Evolutionary conservation across 2,329 filamentous ascomycete genomes (phyloP).

Genomic region (Hansfordia pulvinata): DNA sequence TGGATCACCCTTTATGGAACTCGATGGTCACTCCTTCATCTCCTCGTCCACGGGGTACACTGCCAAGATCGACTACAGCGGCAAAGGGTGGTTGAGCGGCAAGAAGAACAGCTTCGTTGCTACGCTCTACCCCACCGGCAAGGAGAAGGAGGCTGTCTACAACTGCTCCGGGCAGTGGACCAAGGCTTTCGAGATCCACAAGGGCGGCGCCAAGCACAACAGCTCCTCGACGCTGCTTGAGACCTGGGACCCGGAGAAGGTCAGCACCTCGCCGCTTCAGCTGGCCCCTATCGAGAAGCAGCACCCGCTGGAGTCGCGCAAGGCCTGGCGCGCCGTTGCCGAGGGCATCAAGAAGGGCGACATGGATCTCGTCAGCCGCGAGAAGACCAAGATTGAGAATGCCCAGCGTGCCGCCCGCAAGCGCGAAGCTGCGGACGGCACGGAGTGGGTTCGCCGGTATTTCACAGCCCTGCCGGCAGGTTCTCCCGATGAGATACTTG

Average conservation of each 20-base stretch:
- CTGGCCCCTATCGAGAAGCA: conserved; percentile 49
- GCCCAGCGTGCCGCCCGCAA: conserved; percentile 63
- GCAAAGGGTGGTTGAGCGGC: conserved; percentile 27
- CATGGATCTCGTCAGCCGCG: conserved; percentile 54
- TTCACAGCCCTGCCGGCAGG: conserved; percentile 42
- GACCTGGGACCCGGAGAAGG: conserved; percentile 23
- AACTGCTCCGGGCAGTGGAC: conserved; percentile 27
- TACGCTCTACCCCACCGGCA: conserved; percentile 22
- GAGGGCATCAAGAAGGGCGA: conserved; percentile 59
- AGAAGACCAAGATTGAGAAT: conserved; percentile 74
- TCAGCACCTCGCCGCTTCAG: conserved; percentile 14
- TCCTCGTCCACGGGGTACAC: conserved; percentile 28
- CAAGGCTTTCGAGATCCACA: conserved; percentile 22
- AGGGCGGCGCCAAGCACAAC: conserved; percentile 14
- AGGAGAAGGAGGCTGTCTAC: conserved; percentile 21
- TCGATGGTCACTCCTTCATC: conserved; percentile 29
- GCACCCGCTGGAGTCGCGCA: conserved; percentile 66
- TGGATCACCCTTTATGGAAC: conserved; percentile 33
- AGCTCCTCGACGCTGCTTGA: conserved; percentile 17
- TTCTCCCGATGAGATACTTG: conserved; percentile 32
- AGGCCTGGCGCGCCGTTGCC: conserved; percentile 70
- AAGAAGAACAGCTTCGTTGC: conserved; percentile 33
- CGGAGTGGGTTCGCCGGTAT: conserved; percentile 72
- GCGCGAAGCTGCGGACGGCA: conserved; percentile 37
- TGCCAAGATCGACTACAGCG: conserved; percentile 31